Evolutionary conservation across 768 basidiomycete genomes (phyloP).

Genomic region (Termitomyces eurrhizus): DNA sequence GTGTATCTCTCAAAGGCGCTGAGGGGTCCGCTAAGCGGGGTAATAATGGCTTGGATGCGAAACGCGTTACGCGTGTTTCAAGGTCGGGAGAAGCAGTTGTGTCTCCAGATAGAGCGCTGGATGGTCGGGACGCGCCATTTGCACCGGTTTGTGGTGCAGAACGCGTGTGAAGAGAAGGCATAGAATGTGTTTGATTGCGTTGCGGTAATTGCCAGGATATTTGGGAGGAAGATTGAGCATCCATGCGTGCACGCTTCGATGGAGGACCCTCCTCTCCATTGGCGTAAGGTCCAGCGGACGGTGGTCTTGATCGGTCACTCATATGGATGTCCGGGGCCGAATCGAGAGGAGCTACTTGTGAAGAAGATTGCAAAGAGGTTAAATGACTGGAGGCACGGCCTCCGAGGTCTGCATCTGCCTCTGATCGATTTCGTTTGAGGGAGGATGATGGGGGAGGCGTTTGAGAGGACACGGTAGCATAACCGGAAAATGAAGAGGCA

Average conservation of each 20-base stretch:
- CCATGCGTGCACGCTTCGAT: slow-evolving; percentile 66
- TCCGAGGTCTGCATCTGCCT: slow-evolving; percentile 54
- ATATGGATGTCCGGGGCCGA: slow-evolving; percentile 40
- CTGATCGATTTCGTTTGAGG: slow-evolving; percentile 62
- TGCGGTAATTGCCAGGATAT: slow-evolving; percentile 29
- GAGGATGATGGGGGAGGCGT: slow-evolving; percentile 46
- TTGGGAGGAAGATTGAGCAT: slow-evolving; percentile 35
- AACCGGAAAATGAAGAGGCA: slow-evolving; percentile 50
- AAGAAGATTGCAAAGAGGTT: slow-evolving; percentile 16
- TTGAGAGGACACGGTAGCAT: slow-evolving; percentile 47
- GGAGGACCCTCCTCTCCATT: slow-evolving; percentile 65
- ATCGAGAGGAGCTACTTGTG: slow-evolving; percentile 23
- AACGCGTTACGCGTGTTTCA: slow-evolving; percentile 49
- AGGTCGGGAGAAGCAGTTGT: slow-evolving; percentile 35
- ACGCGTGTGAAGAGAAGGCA: slow-evolving; percentile 19
- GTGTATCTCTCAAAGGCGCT: slow-evolving; percentile 48
- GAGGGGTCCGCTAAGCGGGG: slow-evolving; percentile 51
- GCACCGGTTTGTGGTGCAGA: slow-evolving; percentile 27
- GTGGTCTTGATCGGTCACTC: slow-evolving; percentile 44
- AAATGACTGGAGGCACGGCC: slow-evolving; percentile 17
- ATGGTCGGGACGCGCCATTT: slow-evolving; percentile 46
- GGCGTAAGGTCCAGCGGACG: slow-evolving; percentile 43
- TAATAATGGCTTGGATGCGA: slow-evolving; percentile 62
- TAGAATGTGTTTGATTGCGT: slow-evolving; percentile 28
- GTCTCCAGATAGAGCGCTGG: slow-evolving; percentile 35